Evolutionary conservation across 1,139 yeast species (phyloP).

Genomic region (Sugiyamaella xylanicola): DNA sequence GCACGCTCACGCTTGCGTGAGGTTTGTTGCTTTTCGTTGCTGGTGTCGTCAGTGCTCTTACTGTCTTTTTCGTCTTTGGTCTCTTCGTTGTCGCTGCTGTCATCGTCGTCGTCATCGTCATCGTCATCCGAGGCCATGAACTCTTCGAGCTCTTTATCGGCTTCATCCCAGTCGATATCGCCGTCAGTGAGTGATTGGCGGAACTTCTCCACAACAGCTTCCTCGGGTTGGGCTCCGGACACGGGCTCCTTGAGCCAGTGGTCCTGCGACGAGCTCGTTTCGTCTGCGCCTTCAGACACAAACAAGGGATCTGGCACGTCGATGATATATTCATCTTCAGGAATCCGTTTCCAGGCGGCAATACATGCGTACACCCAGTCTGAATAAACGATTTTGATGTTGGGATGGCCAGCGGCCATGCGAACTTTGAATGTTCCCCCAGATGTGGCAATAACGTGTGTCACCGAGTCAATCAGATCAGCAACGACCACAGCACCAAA

Average conservation of each 20-base stretch:
- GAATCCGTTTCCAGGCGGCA: constrained; percentile 71
- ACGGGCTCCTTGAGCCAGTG: constrained; percentile 41
- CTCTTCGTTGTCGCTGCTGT: constrained; percentile 32
- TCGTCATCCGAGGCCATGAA: constrained; percentile 41
- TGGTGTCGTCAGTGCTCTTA: background rate
- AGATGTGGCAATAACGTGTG: constrained; percentile 84
- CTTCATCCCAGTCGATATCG: constrained; percentile 44
- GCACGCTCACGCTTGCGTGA: constrained; percentile 7
- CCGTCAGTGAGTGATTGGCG: constrained; percentile 39
- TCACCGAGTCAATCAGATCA: constrained; percentile 72
- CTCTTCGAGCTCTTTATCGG: constrained; percentile 45
- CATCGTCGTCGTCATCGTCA: constrained; percentile 39
- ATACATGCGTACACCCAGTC: constrained; percentile 92
- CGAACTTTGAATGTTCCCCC: constrained; percentile 80
- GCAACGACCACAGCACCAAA: constrained; percentile 87
- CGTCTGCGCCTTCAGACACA: constrained; percentile 1
- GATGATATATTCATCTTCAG: constrained; percentile 64
- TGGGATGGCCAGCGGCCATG: constrained; percentile 49
- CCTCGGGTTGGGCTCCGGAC: constrained; percentile 18
- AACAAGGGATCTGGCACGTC: constrained; percentile 29
- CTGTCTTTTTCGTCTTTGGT: background rate
- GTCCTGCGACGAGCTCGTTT: constrained; percentile 46
- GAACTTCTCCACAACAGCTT: constrained; percentile 37
- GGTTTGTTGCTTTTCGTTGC: background rate
- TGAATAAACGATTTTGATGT: constrained; percentile 78